These are phyloP conservation scores for Phylloporus rhodoxanthus DNA, from an alignment of 768 basidiomycete genomes.

Conservation along the genomic window DNA sequence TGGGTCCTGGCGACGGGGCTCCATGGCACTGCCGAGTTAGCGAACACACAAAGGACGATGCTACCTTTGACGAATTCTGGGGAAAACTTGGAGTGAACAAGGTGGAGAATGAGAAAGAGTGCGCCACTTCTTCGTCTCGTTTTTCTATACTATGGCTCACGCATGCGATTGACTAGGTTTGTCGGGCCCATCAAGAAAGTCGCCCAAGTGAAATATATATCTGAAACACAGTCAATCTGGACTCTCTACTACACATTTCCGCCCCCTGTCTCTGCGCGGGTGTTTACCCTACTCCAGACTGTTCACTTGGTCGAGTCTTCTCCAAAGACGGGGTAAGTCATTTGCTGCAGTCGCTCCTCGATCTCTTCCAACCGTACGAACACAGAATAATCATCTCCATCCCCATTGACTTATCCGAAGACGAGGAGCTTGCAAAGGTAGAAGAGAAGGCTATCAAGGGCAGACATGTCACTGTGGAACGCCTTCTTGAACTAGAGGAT, in stretches of 20 bases:
- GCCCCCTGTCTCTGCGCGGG: slow-evolving; percentile 63
- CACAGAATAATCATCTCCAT: slow-evolving; percentile 47
- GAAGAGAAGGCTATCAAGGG: slow-evolving; percentile 64
- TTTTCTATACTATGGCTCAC: not conserved
- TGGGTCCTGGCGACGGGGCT: slow-evolving; percentile 49
- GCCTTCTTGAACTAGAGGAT: slow-evolving; percentile 52
- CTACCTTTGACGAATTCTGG: slow-evolving; percentile 72
- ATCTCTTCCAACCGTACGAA: not conserved
- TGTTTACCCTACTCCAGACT: slow-evolving; percentile 73
- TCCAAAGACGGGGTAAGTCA: slow-evolving; percentile 55
- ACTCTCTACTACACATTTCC: slow-evolving; percentile 67
- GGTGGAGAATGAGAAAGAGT: slow-evolving; percentile 66
- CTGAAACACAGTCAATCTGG: slow-evolving; percentile 63
- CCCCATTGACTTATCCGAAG: slow-evolving; percentile 58
- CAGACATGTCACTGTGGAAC: slow-evolving; percentile 66
- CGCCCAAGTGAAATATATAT: slow-evolving; percentile 55
- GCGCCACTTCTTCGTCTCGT: slow-evolving; percentile 13
- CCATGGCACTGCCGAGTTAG: slow-evolving; percentile 67
- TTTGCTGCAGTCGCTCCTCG: not conserved
- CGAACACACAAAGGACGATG: slow-evolving; percentile 58
- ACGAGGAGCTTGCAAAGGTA: slow-evolving; percentile 51
- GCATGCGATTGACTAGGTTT: slow-evolving; percentile 40
- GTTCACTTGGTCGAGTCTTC: slow-evolving; percentile 43
- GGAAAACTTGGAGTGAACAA: slow-evolving; percentile 60
- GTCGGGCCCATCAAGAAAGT: slow-evolving; percentile 61